These are phyloP conservation scores for Niebla homalea DNA, from an alignment of 495 filamentous ascomycete genomes.

Conservation along the genomic window DNA sequence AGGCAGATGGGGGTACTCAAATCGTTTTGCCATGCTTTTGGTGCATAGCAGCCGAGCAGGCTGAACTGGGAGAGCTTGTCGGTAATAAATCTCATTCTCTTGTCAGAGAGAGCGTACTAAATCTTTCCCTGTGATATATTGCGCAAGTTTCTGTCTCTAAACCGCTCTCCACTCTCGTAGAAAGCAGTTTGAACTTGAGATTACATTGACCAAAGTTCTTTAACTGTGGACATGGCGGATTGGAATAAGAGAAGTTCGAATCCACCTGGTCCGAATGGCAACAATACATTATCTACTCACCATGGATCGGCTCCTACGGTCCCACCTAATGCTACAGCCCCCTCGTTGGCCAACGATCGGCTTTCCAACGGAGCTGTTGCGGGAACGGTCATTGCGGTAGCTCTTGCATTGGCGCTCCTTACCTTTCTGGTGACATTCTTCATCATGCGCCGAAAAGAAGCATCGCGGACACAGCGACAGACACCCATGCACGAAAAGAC, in stretches of 20 bases:
- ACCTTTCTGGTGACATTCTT: conserved; percentile 19
- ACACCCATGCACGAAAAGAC: neutral
- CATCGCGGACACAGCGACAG: neutral
- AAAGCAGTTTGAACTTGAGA: neutral
- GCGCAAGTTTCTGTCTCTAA: neutral
- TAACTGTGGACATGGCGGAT: too few species aligned
- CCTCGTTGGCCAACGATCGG: neutral
- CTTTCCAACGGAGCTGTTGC: conserved; percentile 20
- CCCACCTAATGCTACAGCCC: neutral
- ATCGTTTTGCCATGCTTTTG: too few species aligned
- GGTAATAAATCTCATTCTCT: too few species aligned
- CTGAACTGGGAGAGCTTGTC: too few species aligned
- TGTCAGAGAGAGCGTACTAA: neutral
- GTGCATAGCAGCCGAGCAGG: too few species aligned
- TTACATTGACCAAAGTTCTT: neutral
- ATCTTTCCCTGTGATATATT: neutral
- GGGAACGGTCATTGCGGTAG: conserved; percentile 21
- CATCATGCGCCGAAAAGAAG: conserved; percentile 13
- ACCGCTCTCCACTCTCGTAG: neutral
- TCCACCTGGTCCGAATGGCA: too few species aligned
- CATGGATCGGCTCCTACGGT: neutral
- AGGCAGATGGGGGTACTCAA: too few species aligned
- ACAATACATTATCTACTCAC: neutral
- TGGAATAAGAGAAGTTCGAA: too few species aligned
- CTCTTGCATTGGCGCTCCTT: conserved; percentile 20